phyloP scores from a whole-genome alignment of 2,329 filamentous ascomycete species.

The Ramularia endophylla region DNA sequence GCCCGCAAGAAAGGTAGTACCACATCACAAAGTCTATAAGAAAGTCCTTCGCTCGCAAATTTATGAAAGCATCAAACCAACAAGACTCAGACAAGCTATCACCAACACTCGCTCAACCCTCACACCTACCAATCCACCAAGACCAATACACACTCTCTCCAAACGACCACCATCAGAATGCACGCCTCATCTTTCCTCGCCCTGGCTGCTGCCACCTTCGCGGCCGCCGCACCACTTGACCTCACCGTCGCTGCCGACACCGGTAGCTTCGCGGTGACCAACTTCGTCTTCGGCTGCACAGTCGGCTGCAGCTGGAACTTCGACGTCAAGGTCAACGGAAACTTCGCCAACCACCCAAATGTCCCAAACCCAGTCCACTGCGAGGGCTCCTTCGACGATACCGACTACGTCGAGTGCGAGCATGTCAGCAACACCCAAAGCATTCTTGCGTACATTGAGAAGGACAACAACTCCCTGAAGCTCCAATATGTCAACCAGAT shows the following conservation, averaged over 20 bases:
- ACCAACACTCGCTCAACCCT: no score
- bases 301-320: constrained; percentile 19
- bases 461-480: constrained; percentile 15
- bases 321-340: constrained; percentile 15
- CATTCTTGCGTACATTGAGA: constrained; percentile 14
- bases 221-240: constrained; percentile 11
- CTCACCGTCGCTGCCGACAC: constrained; percentile 1
- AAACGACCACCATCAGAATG: constrained; percentile 15
- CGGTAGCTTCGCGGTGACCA: constrained; percentile 17
- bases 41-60: no score
- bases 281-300: constrained; percentile 25
- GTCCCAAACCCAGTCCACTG: constrained; percentile 15
- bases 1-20: no score
- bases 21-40: no score
- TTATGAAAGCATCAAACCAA: background rate
- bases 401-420: constrained; percentile 21
- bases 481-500: constrained; percentile 12
- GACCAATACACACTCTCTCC: background rate
- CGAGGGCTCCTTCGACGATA: constrained; percentile 11
- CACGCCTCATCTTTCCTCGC: constrained; percentile 16
- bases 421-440: constrained; percentile 10
- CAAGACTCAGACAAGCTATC: background rate
- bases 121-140: background rate
- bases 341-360: constrained; percentile 13
- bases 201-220: constrained; percentile 16